Evolutionary conservation across 805 yeast species (phyloP), one percentile per base, ranked within the genome.

Genomic region (Saccharomycopsis synnaedendra): DNA sequence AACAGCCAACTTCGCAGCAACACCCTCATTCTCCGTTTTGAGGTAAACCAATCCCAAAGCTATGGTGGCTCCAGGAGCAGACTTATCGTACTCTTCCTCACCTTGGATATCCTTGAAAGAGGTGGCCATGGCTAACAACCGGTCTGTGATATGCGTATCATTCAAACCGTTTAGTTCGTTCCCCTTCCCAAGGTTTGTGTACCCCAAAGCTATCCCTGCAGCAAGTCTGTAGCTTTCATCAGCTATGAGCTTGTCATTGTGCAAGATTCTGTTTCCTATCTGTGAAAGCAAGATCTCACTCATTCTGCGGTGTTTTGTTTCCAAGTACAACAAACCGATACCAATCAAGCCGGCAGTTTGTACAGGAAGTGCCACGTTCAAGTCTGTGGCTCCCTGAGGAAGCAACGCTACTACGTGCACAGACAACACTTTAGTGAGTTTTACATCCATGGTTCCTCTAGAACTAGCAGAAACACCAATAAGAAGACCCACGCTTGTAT

Each of bases 271-370:
- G 3, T 80, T 72, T 29, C 72, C 71, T 1, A 90, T 67, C 58
- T 90, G 96, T 0, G 83, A 71, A 19, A 84, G 64, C 39, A 89
- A 65, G 35, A 85, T 75, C 50, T 84, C 93, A 48, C 89, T 81
- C 88, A 90, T 85, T 55, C 94, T 71, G 42, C 95, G 73, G 59
- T 88, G 95, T 53, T 80, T 88, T 4, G 87, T 76, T 45, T 76
- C 84, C 45, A 79, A 66, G 57, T 87, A 89, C 5, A 94, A 67
- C 46, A 94, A 66, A 0, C 98, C 99, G 48, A 93, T 77, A 0
- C 97, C 96, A 43, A 93, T 67, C 32, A 90, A 61, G 0, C 97
- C 97, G 0, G 97, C 96, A 0, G 95, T 78, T 61, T 93, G 97
- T 5, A 90, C 95, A 7, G 79, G 72, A 1, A 78, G 66, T 2